Base-by-base conservation (phyloP, 768 basidiomycete species). In the Tremella fuciformis region DNA sequence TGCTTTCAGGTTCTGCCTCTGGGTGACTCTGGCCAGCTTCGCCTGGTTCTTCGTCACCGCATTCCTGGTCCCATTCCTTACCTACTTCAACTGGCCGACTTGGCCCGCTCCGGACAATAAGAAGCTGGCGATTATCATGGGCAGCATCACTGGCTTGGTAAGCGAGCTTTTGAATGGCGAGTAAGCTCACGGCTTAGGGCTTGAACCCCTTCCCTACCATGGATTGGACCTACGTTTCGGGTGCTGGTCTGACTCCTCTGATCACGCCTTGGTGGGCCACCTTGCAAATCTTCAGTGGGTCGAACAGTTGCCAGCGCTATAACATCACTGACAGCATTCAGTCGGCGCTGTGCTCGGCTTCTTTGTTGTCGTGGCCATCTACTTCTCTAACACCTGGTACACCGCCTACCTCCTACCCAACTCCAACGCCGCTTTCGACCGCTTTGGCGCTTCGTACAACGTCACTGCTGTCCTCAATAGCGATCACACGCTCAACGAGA, bases 391-490 rank as follows among this genome's bases (percentile, higher is more conserved):
- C 65, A 42, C 64, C 11, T 75, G 58, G 55, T 53, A 73, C 51
- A 69, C 71, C 11, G 62, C 39, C 13, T 73, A 81, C 77, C 34
- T 80, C 71, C 62, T 78, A 18, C 49, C 80, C 79, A 39, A 75
- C 62, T 65, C 63, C 57, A 59, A 77, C 39, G 62, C 57, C 19
- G 63, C 65, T 37, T 83, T 76, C 50, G 80, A 82, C 66, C 80
- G 80, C 55, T 78, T 75, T 1, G 83, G 82, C 55, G 80, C 79
- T 16, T 74, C 79, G 0, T 85, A 82, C 71, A 75, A 83, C 60
- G 78, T 83, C 39, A 60, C 67, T 4, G 73, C 76, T 13, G 80
- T 85, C 29, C 65, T 83, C 19, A 79, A 69, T 21, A 74, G 80
- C 16, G 55, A 76, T 26, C 77, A 76, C 2, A 77, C 76, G 1